Base-by-base conservation (phyloP, 2,329 filamentous ascomycete genomes). In the Thielaviopsis punctulata region DNA sequence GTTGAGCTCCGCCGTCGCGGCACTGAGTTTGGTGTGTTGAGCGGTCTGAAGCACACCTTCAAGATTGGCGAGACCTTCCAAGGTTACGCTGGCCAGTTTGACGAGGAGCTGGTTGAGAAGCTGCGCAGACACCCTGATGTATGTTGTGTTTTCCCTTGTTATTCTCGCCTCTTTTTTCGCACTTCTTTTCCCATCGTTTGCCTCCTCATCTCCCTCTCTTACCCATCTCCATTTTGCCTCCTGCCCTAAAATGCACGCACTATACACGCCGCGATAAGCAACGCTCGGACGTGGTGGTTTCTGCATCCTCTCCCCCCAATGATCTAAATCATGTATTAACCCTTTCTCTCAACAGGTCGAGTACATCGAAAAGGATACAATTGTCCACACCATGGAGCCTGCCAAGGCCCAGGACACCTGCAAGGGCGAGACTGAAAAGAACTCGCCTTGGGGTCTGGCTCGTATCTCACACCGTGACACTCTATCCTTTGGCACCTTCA, bases 401-500 rank as follows among this genome's bases (percentile, higher is more conserved):
- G 62, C 69, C 43, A 63, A 68, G 23, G 64, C 44, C 46, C 66
- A 70, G 52, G 66, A 68, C 54, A 65, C 64, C 52, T 77, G 73
- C 60, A 64, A 68, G n/a, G 67, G 69, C 58, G 75, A 83, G 64
- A 73, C 79, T 7, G 87, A 98, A 79, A 92, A 87, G 75, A 83
- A 86, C 67, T 86, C 93, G 58, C 92, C 92, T n/a, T 98, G 93
- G 92, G 92, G 93, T 73, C 78, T 98, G 59, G 92, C 93, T 60
- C 87, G 92, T 80, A 86, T 98, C 71, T 98, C 92, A 30, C 92
- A 98, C 75, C 86, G 92, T 60, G 76, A 92, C 59, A 75, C 76
- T 58, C 77, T 98, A 59, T 83, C 77, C 66, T 96, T 98, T 65
- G 83, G 85, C 61, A 89, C 80, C 67, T 96, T 92, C 73, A 96